Evolutionary conservation across 1,284 basidiomycete genomes (phyloP), one percentile per base, ranked within the genome.

Genomic region (Prillingera fragicola): DNA sequence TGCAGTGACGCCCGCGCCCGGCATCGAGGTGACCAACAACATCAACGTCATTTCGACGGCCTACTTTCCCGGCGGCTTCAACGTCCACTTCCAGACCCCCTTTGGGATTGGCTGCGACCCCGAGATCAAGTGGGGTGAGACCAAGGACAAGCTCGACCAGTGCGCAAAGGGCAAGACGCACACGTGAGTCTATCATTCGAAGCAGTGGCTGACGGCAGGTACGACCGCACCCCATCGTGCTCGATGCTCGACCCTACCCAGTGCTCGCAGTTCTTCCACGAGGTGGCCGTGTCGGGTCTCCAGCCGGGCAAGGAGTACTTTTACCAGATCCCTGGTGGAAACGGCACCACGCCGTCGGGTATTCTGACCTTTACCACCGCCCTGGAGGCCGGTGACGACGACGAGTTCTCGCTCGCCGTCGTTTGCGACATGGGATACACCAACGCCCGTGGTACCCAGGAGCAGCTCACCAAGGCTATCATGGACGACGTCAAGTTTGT

Each of bases 401-500:
- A 12, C n/a, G 21, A 45, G 22, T 68, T 67, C 50, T 44, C 47
- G 22, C 53, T 63, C 36, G 57, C 62, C 14, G 55, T 67, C 12
- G 45, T 68, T 38, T 57, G 59, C 41, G 68, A 70, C 45, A 68
- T 70, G 65, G 67, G 67, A 7, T 66, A 68, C 48, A 67, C 63
- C 17, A 65, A 69, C 39, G 59, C 59, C 4, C 49, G 53, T 31
- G 68, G 66, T 8, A 63, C 65, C 34, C 60, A 63, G 18, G 54
- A 52, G 29, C 55, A 55, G 18, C 51, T 63, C 4, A 24, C 53
- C 19, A 43, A 57, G 14, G 52, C 54, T 2, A 56, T 62, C 9
- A 44, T 52, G 15, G 52, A 59, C 14, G 56, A 55, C n/a, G 35
- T 54, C 9, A 42, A 47, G 8, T 64, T 66, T 29, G 57, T 52